Evolutionary conservation across 2,329 filamentous ascomycete species (phyloP).

Genomic region (Thielaviopsis ethacetica): DNA sequence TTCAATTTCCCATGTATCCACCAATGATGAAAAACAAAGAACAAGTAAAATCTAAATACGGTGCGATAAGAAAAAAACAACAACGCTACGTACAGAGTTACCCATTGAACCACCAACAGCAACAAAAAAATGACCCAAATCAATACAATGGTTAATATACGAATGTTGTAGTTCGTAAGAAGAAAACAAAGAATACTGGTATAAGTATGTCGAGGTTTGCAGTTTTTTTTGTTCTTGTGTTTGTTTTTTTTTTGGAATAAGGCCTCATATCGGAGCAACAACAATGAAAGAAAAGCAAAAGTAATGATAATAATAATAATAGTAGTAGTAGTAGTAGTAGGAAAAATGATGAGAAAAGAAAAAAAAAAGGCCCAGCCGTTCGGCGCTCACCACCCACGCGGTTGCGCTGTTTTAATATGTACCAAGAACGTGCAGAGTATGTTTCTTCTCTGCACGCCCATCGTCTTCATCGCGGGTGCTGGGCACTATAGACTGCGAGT

Average conservation of each 20-base stretch:
- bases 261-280: too few species aligned
- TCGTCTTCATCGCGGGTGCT: too few species aligned
- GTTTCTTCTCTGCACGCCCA: too few species aligned
- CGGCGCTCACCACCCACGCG: background rate
- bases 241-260: too few species aligned
- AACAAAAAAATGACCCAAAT: background rate
- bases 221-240: too few species aligned
- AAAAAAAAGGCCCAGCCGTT: background rate
- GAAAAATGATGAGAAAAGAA: too few species aligned
- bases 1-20: background rate
- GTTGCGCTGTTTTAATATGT: background rate
- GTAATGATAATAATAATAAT: too few species aligned
- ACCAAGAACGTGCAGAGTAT: too few species aligned
- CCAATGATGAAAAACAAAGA: background rate
- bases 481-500: background rate
- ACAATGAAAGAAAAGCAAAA: too few species aligned
- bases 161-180: background rate
- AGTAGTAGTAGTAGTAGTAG: too few species aligned
- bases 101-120: slow-evolving; percentile 2
- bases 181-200: too few species aligned
- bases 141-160: background rate
- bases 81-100: background rate
- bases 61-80: background rate
- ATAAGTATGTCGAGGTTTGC: too few species aligned
- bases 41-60: slow-evolving; percentile 9